Conservation (phyloP, 345 rosid genomes). For the Heritiera littoralis region DNA sequence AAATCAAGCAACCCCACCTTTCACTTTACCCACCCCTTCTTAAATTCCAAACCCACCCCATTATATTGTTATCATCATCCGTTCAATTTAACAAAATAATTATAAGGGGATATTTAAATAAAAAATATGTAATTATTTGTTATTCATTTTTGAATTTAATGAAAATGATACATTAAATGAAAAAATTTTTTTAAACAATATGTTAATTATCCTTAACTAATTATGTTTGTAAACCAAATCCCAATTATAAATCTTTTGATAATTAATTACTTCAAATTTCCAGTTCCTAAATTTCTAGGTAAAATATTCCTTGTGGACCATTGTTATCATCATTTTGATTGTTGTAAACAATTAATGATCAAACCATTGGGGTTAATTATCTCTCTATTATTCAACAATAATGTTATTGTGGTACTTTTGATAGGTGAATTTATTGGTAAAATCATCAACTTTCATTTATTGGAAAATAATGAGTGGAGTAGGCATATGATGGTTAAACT, state of each 20-base stretch:
- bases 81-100: slow-evolving; percentile 33
- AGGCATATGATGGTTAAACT: not conserved
- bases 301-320: slow-evolving; percentile 11
- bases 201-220: too few species aligned
- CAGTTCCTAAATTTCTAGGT: not conserved
- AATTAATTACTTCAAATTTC: not conserved
- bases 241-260: not conserved
- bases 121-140: too few species aligned
- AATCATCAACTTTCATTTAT: not conserved
- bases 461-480: slow-evolving; percentile 3
- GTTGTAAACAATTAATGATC: not conserved
- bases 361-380: not conserved
- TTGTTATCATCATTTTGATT: not conserved
- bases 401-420: slow-evolving; percentile 8
- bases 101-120: too few species aligned
- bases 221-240: too few species aligned
- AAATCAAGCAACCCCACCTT: slow-evolving; percentile 21
- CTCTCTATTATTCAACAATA: slow-evolving; percentile 11
- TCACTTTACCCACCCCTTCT: slow-evolving; percentile 48
- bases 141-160: too few species aligned
- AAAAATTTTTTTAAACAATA: too few species aligned
- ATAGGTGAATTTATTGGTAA: not conserved
- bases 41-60: slow-evolving; percentile 58
- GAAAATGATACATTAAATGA: too few species aligned
- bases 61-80: slow-evolving; percentile 42